phyloP scores from a whole-genome alignment of 352 stramenopile species.

The Globisporangium cylindrosporum region DNA sequence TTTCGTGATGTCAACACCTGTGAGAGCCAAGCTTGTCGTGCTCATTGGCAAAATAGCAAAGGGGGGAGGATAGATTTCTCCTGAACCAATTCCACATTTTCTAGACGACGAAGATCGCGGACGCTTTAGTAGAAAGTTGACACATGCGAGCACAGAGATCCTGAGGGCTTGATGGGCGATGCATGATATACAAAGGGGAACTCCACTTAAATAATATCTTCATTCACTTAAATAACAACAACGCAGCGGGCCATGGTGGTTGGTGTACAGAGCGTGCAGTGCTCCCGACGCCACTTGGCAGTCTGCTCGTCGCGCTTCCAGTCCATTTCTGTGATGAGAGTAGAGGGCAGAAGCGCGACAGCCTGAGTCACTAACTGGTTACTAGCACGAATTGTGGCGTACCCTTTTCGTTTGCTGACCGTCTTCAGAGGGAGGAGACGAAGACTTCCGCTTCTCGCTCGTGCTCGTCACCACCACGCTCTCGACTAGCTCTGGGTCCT shows the following conservation, averaged over 20 bases:
- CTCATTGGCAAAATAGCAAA: no score
- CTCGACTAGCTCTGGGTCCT: not conserved
- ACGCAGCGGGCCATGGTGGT: not conserved
- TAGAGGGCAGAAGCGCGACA: not conserved
- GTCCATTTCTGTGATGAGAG: constrained; percentile 2
- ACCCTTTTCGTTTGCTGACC: constrained; percentile 7
- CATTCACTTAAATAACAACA: constrained; percentile 16
- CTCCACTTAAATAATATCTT: constrained; percentile 9
- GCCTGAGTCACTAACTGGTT: not conserved
- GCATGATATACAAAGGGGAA: not conserved
- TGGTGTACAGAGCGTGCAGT: not conserved
- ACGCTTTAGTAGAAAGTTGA: not conserved
- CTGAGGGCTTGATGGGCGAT: no score
- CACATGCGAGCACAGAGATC: not conserved
- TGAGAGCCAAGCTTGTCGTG: no score
- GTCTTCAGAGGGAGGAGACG: not conserved
- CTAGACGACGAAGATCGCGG: no score
- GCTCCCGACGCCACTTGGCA: not conserved
- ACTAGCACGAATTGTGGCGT: not conserved
- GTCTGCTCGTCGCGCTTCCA: constrained; percentile 1
- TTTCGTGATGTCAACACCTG: not conserved
- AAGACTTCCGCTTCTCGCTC: constrained; percentile 3
- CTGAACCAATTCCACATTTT: no score
- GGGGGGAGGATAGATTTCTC: no score
- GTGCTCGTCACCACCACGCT: not conserved